These are phyloP conservation scores for Botrytis elliptica DNA, from an alignment of 2,329 filamentous ascomycete species.

Conservation along the genomic window DNA sequence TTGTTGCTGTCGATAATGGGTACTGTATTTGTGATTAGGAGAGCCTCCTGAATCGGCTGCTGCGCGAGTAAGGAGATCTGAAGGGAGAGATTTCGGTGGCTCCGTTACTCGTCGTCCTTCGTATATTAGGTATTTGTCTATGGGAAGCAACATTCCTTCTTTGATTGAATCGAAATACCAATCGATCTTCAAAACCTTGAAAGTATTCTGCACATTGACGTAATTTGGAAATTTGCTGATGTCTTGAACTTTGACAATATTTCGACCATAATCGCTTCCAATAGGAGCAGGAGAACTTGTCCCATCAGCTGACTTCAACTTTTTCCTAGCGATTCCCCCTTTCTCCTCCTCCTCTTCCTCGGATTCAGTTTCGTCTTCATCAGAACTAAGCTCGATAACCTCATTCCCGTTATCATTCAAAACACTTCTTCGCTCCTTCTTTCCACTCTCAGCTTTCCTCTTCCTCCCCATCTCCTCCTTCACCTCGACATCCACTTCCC, in stretches of 20 bases:
- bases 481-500: background rate
- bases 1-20: conserved; percentile 21
- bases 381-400: conserved; percentile 34
- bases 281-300: background rate
- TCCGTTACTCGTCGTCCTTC: conserved; percentile 42
- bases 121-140: conserved; percentile 55
- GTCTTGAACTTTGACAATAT: background rate
- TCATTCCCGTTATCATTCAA: conserved; percentile 28
- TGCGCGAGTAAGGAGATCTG: conserved; percentile 30
- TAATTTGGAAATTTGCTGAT: background rate
- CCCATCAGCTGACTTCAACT: conserved; percentile 10
- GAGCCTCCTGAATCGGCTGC: conserved; percentile 32
- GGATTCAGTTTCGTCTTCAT: conserved; percentile 42
- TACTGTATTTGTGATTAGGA: conserved; percentile 25
- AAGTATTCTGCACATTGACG: conserved; percentile 28
- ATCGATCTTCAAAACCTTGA: conserved; percentile 56
- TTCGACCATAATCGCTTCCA: background rate
- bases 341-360: conserved; percentile 35
- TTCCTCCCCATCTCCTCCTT: background rate
- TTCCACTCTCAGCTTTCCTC: background rate
- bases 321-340: conserved; percentile 14
- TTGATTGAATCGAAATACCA: conserved; percentile 58
- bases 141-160: conserved; percentile 46
- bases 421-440: conserved; percentile 35
- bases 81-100: background rate